Evolutionary conservation across 352 stramenopile genomes (phyloP), one percentile per base, ranked within the genome.

Genomic region (Phytopythium helicoides): DNA sequence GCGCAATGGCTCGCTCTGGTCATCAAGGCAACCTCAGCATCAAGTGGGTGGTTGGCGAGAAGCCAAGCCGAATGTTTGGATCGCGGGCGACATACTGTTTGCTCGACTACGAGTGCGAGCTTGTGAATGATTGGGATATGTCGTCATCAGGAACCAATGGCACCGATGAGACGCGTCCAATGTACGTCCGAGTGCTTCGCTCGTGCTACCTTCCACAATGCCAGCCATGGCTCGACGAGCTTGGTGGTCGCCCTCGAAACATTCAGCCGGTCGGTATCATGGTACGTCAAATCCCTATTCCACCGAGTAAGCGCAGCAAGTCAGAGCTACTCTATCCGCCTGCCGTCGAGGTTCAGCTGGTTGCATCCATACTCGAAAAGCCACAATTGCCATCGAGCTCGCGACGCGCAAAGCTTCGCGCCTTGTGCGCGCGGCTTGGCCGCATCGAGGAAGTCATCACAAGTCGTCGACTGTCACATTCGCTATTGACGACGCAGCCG

Each of bases 81-180:
- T 70, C 74, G 47, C 70, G 77, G 14, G 71, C 72, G 19, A 80
- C 86, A 6, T 83, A 81, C 45, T 88, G 76, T 28, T 64, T 89
- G 22, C 44, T 92, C 31, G 81, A 92, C 68, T 92, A 89, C 59
- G 75, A 88, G 45, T 87, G 79, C 31, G 66, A 87, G 19, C 52
- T 92, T 46, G 69, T 89, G 31, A 86, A 87, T 45, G 81, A 92
- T 61, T 92, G 81, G 81, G 73, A 82, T n/a, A n/a, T n/a, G n/a
- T n/a, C n/a, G n/a, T n/a, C n/a, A n/a, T n/a, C n/a, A n/a, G n/a
- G n/a, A n/a, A n/a, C n/a, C n/a, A n/a, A n/a, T n/a, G n/a, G n/a
- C n/a, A n/a, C n/a, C n/a, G n/a, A n/a, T n/a, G n/a, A n/a, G n/a
- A n/a, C 54, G 5, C 61, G 61, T 12, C 81, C 73, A 21, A 92